A percentile compares a stretch with the other conserved stretches of the same genome.
Evolutionary conservation across 2,329 filamentous ascomycete genomes (phyloP).

Genomic region (Pseudogymnoascus sp.): DNA sequence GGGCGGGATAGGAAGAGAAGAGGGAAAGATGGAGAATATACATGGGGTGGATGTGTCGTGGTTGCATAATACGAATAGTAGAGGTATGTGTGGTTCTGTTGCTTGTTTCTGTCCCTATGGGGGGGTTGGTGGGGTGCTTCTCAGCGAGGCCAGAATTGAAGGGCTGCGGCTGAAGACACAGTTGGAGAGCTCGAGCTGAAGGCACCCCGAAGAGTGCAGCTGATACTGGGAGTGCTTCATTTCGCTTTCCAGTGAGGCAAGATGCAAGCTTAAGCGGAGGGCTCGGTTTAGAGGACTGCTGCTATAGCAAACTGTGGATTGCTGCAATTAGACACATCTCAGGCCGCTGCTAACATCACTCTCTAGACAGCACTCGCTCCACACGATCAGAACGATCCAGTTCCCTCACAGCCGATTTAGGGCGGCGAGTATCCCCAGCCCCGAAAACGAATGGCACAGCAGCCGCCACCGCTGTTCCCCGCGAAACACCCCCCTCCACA

Average conservation of each 20-base stretch:
- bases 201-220: background rate
- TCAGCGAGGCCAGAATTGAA: background rate
- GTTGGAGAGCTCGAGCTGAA: background rate
- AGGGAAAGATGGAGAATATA: slow-evolving; percentile 26
- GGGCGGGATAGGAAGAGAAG: background rate
- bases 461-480: slow-evolving; percentile 14
- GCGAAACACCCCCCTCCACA: slow-evolving; percentile 12
- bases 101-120: slow-evolving; percentile 2
- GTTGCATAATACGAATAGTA: slow-evolving; percentile 26
- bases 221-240: background rate
- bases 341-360: slow-evolving; percentile 10
- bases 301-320: slow-evolving; percentile 5
- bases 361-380: slow-evolving; percentile 2
- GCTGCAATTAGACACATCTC: slow-evolving; percentile 15
- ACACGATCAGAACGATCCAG: background rate
- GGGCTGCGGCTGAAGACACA: background rate
- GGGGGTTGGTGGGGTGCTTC: background rate
- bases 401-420: background rate
- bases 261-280: background rate
- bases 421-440: background rate
- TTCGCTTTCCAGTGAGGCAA: background rate
- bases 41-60: slow-evolving; percentile 30
- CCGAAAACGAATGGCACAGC: slow-evolving; percentile 13
- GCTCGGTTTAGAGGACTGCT: background rate
- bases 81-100: slow-evolving; percentile 21